These are phyloP conservation scores for Coemansia erecta DNA, from an alignment of 192 early-diverging fungal species.

Conservation along the genomic window DNA sequence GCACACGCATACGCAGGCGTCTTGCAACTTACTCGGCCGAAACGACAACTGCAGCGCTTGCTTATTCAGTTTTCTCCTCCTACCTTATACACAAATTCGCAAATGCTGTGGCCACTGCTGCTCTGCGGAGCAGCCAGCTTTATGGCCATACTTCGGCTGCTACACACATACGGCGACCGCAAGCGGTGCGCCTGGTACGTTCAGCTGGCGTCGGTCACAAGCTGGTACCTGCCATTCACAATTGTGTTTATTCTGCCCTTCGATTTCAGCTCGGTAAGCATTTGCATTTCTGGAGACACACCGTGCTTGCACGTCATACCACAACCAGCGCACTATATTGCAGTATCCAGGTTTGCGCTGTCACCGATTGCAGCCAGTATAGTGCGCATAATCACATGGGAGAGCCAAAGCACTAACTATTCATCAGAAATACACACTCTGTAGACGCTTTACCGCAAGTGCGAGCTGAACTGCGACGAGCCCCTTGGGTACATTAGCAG, in stretches of 20 bases:
- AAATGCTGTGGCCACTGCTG: conserved; percentile 52
- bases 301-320: too few species aligned
- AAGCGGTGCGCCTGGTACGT: conserved; percentile 82
- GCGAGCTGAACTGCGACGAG: conserved; percentile 64
- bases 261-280: conserved; percentile 72
- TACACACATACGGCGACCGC: conserved; percentile 80
- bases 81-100: neutral
- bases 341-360: neutral
- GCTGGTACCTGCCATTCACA: conserved; percentile 90
- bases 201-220: conserved; percentile 65
- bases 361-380: neutral
- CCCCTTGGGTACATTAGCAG: conserved; percentile 75
- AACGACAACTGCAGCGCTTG: neutral
- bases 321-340: conserved; percentile 15
- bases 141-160: conserved; percentile 55
- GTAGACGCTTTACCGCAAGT: conserved; percentile 69
- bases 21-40: conserved; percentile 2
- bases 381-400: neutral
- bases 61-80: neutral
- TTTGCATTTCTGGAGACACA: conserved; percentile 4
- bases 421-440: neutral
- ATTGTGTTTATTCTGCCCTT: conserved; percentile 87
- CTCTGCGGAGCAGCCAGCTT: conserved; percentile 54
- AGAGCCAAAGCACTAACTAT: neutral
- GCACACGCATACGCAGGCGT: conserved; percentile 6